phyloP scores from a whole-genome alignment of 345 rosid genomes.

The Eutrema japonicum region DNA sequence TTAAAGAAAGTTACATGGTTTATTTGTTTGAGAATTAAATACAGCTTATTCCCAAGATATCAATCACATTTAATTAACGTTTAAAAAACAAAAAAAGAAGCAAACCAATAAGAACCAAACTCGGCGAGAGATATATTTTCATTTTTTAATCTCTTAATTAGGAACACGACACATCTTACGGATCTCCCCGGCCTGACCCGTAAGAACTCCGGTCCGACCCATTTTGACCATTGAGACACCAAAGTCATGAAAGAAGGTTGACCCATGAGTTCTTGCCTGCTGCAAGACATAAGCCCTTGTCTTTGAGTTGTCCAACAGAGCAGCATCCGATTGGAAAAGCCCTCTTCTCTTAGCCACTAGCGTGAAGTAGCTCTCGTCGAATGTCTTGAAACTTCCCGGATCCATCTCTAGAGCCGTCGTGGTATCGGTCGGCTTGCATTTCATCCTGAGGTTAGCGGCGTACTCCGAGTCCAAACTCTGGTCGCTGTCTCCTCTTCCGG shows the following conservation, averaged over 20 bases:
- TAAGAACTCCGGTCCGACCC: conserved; percentile 56
- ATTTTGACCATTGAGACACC: conserved; percentile 61
- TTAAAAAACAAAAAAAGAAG: not conserved
- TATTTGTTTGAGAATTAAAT: conserved; percentile 19
- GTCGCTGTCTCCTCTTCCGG: conserved; percentile 63
- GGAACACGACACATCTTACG: conserved; percentile 54
- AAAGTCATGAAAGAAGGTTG: conserved; percentile 54
- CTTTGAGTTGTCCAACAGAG: conserved; percentile 49
- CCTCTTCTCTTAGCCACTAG: conserved; percentile 52
- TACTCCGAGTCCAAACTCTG: conserved; percentile 55
- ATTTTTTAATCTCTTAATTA: conserved; percentile 39
- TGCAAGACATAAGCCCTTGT: conserved; percentile 33
- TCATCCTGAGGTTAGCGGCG: conserved; percentile 47
- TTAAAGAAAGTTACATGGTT: not conserved
- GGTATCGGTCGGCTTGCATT: conserved; percentile 54
- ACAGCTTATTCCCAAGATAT: conserved; percentile 25
- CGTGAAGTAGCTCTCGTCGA: conserved; percentile 57
- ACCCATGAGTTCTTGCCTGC: conserved; percentile 8
- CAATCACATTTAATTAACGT: conserved; percentile 10
- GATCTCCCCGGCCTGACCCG: conserved; percentile 54
- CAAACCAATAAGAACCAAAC: conserved; percentile 30
- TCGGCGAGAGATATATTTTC: not conserved
- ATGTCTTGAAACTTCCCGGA: conserved; percentile 49
- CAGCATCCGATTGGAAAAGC: conserved; percentile 66
- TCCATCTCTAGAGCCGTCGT: conserved; percentile 60